Evolutionary conservation across 805 yeast species (phyloP), one percentile per base, ranked within the genome.

Genomic region (Wickerhamomyces queroliae): DNA sequence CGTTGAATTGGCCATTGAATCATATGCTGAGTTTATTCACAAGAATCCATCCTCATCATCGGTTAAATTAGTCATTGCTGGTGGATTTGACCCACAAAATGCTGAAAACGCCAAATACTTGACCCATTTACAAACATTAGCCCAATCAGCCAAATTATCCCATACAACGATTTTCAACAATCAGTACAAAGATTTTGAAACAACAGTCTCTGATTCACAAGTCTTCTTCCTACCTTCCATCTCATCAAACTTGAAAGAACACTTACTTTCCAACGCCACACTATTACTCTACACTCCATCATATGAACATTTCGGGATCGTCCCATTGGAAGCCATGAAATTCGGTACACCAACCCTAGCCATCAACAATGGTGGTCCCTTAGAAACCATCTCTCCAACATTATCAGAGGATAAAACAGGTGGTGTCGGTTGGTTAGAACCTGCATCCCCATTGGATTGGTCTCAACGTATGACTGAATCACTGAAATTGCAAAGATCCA

Each of bases 251-350:
- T 57, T 84, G 43, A 87, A 88, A 61, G 79, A 70, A 55, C 64
- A 72, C 2, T 68, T 93, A 21, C 63, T 93, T 25, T 58, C 70
- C 28, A 60, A 66, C 9, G 70, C 90, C 2, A 71, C 72, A 35
- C 49, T 84, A 40, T 67, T 93, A 18, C 62, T 90, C 33, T 93
- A 93, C 56, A 93, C 99, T 0, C 99, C 99, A 3, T 70, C 84
- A 0, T 74, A 74, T 51, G 99, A 93, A 60, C 99, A 93, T 63
- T 93, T 93, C 57, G 99, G 99, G 12, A 93, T 93, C 47, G 99
- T 93, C 9, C 99, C 99, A 2, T 70, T 93, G 13, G 99, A 93
- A 58, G 90, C 96, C 11, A 90, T 93, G 97, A 71, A 82, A 35
- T 69, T 76, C 41, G 83, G 85, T 22, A 81, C 82, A 0, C 88